phyloP scores from a whole-genome alignment of 1,284 basidiomycete genomes.

The Quambalaria eucalypti region DNA sequence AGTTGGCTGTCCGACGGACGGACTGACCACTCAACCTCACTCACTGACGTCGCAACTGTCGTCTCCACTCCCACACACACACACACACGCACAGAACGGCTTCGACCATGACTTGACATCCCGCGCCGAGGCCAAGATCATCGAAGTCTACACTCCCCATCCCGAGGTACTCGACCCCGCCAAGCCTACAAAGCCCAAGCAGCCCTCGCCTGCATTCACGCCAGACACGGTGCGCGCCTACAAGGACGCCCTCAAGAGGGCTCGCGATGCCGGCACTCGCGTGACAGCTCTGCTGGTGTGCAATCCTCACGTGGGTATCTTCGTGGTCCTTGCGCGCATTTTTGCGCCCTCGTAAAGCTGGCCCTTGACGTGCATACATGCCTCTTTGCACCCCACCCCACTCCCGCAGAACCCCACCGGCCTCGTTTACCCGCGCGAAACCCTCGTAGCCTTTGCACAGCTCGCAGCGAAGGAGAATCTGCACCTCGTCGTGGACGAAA shows the following conservation, averaged over 20 bases:
- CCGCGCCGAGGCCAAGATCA: slow-evolving; percentile 14
- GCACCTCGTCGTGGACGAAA: slow-evolving; percentile 36
- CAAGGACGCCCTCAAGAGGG: slow-evolving; percentile 15
- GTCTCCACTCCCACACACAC: no score
- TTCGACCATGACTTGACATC: slow-evolving; percentile 27
- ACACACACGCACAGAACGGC: no score
- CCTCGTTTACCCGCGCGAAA: slow-evolving; percentile 23
- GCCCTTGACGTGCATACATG: no score
- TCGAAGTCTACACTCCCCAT: slow-evolving; percentile 11
- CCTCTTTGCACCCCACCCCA: no score
- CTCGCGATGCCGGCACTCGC: slow-evolving; percentile 10
- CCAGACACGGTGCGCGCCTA: slow-evolving; percentile 15
- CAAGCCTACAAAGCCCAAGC: background rate
- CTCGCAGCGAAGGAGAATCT: slow-evolving; percentile 25
- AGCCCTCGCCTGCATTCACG: slow-evolving; percentile 9
- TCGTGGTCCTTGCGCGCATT: no score
- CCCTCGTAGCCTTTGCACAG: slow-evolving; percentile 19
- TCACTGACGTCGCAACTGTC: background rate
- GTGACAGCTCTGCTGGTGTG: slow-evolving; percentile 21
- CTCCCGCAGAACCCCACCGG: slow-evolving; percentile 18
- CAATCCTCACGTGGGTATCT: slow-evolving; percentile 27
- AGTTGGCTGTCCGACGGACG: no score
- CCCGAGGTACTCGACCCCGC: slow-evolving; percentile 2
- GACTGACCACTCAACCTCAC: no score
- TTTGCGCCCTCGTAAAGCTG: no score